Percentiles rank a stretch among this genome's conserved stretches.
These are phyloP conservation scores for Dryas drummondii DNA, from an alignment of 306 rosid species.

Conservation along the genomic window DNA sequence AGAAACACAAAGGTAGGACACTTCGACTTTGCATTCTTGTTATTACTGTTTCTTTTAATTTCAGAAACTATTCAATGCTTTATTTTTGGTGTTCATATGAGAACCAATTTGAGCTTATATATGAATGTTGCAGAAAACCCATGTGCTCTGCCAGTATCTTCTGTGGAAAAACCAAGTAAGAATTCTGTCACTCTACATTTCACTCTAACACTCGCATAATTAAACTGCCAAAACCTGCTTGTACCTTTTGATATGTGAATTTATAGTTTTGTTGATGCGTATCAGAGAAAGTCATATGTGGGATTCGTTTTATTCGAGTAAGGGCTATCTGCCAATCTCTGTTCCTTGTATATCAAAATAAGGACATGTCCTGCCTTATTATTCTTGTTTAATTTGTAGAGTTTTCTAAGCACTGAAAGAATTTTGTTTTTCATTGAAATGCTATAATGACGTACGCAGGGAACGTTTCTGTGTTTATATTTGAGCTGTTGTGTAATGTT, in stretches of 20 bases:
- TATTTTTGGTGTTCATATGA: not conserved
- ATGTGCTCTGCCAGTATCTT: slow-evolving; percentile 36
- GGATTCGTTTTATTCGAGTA: not conserved
- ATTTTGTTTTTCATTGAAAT: not conserved
- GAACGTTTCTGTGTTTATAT: not conserved
- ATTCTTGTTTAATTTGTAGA: not conserved
- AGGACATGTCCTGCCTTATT: not conserved
- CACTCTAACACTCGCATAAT: slow-evolving; percentile 7
- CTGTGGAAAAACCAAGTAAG: slow-evolving; percentile 46
- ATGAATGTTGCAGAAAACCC: slow-evolving; percentile 56
- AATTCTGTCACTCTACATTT: not conserved
- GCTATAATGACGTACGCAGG: not conserved
- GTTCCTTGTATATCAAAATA: too few relatives aligned
- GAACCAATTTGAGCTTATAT: slow-evolving; percentile 24
- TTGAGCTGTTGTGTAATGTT: slow-evolving; percentile 8
- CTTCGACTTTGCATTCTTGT: slow-evolving; percentile 5
- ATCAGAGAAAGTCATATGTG: not conserved
- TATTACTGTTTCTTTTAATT: not conserved
- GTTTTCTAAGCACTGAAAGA: not conserved
- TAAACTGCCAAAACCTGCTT: slow-evolving; percentile 1
- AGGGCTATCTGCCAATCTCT: not conserved
- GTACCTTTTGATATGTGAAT: not conserved
- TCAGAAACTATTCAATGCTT: not conserved
- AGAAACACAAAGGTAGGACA: slow-evolving; percentile 78
- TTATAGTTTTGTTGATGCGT: not conserved